Base-by-base conservation (phyloP, 805 yeast genomes). In the Millerozyma miso region DNA sequence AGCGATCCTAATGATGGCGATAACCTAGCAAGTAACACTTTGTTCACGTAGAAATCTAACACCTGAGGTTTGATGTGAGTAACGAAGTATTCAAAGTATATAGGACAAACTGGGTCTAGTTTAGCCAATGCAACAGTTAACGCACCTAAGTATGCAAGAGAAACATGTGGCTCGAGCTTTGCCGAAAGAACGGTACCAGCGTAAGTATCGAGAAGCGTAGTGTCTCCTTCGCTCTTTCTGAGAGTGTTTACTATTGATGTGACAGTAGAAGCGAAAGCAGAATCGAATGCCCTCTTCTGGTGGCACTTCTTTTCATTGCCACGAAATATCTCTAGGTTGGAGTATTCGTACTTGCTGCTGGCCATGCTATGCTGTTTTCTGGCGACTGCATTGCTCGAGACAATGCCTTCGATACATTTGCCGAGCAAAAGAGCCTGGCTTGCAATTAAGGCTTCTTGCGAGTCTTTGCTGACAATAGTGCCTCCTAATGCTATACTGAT, bases 1-100 rank as follows among this genome's bases (percentile, higher is more conserved):
- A 73, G 45, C 45, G 67, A 44, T 55, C 57, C 45, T 8, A 54
- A 50, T 3, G 71, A 58, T 4, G 77, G 71, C 1, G 75, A 59
- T 2, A 43, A 42, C 49, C 80, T 80, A n/a, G 65, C 65, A 37
- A 74, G 53, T n/a, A 80, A 59, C 10, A 71, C 73, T 35, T 64
- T 67, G 43, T 67, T 73, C 10, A 59, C 63, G 48, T 54, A 62
- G 38, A 35, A 61, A 20, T 50, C 53, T 37, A 56, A 32, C 13
- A 60, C 39, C 12, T 33, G 14, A 10, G 33, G 17, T 26, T 37
- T 37, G n/a, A n/a, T 23, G 17, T 19, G 33, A 3, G 42, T 50
- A 4, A 34, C 32, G 8, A 59, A 48, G 29, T 46, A 44, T 19
- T 48, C 46, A 20, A 37, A 45, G 34, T 55, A 46, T 10, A 57